Conservation (phyloP, 2,329 filamentous ascomycete species). For the Akanthomyces uredinophilus region DNA sequence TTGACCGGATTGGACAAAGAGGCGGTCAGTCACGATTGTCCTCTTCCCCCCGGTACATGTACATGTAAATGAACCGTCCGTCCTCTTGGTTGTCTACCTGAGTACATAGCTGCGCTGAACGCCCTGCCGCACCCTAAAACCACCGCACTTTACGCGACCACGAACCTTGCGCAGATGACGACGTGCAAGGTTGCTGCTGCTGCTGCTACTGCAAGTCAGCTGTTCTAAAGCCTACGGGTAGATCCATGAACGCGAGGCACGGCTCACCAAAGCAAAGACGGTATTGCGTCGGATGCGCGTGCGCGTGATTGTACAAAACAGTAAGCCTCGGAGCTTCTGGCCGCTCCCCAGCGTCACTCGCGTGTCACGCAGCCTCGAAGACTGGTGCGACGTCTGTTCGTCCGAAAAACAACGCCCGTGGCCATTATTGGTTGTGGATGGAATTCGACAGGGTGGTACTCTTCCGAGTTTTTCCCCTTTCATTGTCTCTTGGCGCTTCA, state of each 20-base stretch:
- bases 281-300: not conserved
- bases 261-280: not conserved
- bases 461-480: not conserved
- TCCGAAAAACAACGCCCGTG: not conserved
- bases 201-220: constrained; percentile 9
- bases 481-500: not conserved
- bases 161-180: constrained; percentile 4
- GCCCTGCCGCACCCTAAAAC: not conserved
- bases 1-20: not conserved
- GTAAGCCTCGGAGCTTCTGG: not conserved
- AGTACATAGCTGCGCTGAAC: not conserved
- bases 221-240: not conserved
- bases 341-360: not conserved
- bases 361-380: not conserved
- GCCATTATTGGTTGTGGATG: not conserved
- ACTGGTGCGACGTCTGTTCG: not conserved
- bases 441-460: not conserved
- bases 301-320: constrained; percentile 10
- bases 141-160: not conserved
- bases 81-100: not conserved
- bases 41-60: not conserved
- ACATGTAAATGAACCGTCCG: not conserved
- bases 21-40: not conserved
- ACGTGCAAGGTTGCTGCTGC: constrained; percentile 5
- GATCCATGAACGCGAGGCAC: not conserved